A percentile compares a stretch with the other conserved stretches of the same genome.
Conservation (phyloP, 495 filamentous ascomycete species). For the Lophiostoma macrostomum region DNA sequence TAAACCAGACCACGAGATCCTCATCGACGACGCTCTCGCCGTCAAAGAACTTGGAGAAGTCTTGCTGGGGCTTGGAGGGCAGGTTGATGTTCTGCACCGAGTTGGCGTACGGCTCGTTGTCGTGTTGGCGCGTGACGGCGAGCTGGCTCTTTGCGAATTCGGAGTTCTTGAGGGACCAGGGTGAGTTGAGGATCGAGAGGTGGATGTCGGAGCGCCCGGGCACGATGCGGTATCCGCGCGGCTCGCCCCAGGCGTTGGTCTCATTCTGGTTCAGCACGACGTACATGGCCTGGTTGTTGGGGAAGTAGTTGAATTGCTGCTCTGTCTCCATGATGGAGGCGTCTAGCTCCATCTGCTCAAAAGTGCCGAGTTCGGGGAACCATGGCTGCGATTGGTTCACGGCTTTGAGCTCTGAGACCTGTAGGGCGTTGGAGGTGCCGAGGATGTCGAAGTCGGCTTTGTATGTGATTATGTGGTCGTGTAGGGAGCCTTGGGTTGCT, state of each 20-base stretch:
- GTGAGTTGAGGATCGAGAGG: slow-evolving; percentile 18
- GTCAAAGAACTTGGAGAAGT: slow-evolving; percentile 29
- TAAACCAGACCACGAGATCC: slow-evolving; percentile 29
- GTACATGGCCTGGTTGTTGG: slow-evolving; percentile 30
- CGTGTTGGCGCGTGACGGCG: slow-evolving; percentile 15
- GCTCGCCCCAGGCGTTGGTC: slow-evolving; percentile 27
- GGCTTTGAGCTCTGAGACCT: slow-evolving; percentile 21
- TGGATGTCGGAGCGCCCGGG: slow-evolving; percentile 24
- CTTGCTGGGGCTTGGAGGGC: slow-evolving; percentile 18
- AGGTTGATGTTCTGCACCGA: slow-evolving; percentile 22
- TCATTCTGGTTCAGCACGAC: slow-evolving; percentile 19
- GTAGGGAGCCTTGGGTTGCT: slow-evolving; percentile 16
- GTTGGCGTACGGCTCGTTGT: slow-evolving; percentile 19
- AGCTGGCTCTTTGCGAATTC: slow-evolving; percentile 21
- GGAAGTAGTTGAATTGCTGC: slow-evolving; percentile 28
- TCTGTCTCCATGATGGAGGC: slow-evolving; percentile 7
- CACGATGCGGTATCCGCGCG: slow-evolving; percentile 28
- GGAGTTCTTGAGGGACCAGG: slow-evolving; percentile 7
- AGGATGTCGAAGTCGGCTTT: slow-evolving; percentile 33
- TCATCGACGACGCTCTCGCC: slow-evolving; percentile 23
- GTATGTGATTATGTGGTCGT: slow-evolving; percentile 28
- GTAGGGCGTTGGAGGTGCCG: slow-evolving; percentile 5
- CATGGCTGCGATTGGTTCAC: slow-evolving; percentile 19
- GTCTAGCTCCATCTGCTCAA: slow-evolving; percentile 19
- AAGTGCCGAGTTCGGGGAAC: slow-evolving; percentile 15